Evolutionary conservation across 176 grass and related monocot genomes (phyloP).

Genomic region (Ensete glaucum): DNA sequence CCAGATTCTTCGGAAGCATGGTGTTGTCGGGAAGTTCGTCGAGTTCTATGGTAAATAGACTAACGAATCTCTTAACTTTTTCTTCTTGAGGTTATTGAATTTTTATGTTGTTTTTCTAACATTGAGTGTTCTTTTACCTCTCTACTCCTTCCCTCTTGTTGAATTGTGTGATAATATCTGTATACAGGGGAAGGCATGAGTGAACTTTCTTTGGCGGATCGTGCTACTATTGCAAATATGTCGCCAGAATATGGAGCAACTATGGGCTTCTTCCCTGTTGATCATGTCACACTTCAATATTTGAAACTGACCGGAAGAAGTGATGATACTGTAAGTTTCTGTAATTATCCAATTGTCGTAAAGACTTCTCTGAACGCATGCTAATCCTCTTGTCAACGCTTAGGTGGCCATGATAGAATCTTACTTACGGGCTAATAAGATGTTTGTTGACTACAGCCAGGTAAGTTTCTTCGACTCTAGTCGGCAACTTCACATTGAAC

Average conservation of each 20-base stretch:
- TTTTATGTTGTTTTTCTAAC: neutral
- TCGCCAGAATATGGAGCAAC: conserved; percentile 97
- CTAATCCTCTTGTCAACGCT: neutral
- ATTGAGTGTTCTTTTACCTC: neutral
- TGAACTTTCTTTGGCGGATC: conserved; percentile 82
- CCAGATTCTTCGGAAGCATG: conserved; percentile 94
- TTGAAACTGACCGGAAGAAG: conserved; percentile 89
- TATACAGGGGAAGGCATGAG: conserved; percentile 66
- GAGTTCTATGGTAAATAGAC: conserved; percentile 74
- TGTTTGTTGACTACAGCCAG: conserved; percentile 87
- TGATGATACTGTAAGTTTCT: conserved; percentile 69
- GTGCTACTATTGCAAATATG: conserved; percentile 98
- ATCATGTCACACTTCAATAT: conserved; percentile 76
- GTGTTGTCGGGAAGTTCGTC: conserved; percentile 95
- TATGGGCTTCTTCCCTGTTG: conserved; percentile 99
- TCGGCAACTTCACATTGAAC: neutral
- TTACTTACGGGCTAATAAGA: conserved; percentile 84
- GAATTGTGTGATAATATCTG: neutral
- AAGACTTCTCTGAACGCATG: neutral
- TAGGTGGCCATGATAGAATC: conserved; percentile 96
- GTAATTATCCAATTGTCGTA: conserved; percentile 9
- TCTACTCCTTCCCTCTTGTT: neutral
- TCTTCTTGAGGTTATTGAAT: neutral
- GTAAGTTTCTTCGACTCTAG: conserved; percentile 24
- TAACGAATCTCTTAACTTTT: neutral